phyloP scores from a whole-genome alignment of 257 asterid species.

The Solanum sejunctum region DNA sequence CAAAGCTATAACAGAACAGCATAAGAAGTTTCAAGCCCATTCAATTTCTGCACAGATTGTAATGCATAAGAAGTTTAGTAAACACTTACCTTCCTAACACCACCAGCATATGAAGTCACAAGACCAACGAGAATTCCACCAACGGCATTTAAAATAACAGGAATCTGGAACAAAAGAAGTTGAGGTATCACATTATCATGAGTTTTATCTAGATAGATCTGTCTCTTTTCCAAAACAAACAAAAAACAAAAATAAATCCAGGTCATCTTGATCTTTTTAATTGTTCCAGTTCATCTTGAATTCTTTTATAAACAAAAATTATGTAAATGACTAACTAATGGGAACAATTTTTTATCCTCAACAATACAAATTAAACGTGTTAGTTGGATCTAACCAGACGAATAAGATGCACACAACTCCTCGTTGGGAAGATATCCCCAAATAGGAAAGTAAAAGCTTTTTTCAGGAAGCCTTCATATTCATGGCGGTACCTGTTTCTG shows the following conservation, averaged over 20 bases:
- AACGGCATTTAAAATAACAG: conserved; percentile 73
- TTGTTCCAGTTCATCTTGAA: neutral
- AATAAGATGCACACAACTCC: neutral
- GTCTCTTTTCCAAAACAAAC: neutral
- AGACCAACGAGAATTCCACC: conserved; percentile 99
- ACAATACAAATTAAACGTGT: neutral
- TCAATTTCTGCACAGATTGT: neutral
- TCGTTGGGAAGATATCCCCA: neutral
- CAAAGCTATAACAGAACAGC: neutral
- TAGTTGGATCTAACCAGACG: neutral
- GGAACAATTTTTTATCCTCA: neutral
- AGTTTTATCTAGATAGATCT: neutral
- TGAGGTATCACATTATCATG: neutral
- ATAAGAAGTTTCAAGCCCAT: neutral
- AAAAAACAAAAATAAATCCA: neutral
- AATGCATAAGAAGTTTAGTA: neutral
- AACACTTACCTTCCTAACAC: conserved; percentile 70
- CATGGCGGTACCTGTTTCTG: neutral
- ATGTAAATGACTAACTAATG: neutral
- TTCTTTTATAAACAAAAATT: neutral
- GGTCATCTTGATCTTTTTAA: neutral
- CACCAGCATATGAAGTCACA: conserved; percentile 93
- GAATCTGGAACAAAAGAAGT: conserved; percentile 50
- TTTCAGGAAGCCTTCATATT: neutral
- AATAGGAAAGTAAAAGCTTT: neutral